Evolutionary conservation across 306 rosid species (phyloP).

Genomic region (Cicer cuneatum): DNA sequence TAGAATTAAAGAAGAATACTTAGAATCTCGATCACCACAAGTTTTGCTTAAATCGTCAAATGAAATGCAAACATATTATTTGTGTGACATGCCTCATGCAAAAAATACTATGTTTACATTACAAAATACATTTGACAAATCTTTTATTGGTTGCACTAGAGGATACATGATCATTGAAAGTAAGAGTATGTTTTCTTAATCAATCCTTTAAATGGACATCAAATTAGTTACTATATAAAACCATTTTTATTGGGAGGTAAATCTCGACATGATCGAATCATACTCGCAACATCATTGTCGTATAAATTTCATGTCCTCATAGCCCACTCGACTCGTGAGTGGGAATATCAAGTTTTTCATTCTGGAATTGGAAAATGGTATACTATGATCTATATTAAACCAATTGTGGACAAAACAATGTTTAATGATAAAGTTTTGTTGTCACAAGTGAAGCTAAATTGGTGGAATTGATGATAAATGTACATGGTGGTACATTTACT

Average conservation of each 20-base stretch:
- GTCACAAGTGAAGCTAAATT: background rate
- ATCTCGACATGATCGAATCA: background rate
- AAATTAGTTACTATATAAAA: background rate
- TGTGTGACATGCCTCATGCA: background rate
- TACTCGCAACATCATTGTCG: background rate
- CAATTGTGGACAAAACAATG: background rate
- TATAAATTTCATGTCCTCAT: background rate
- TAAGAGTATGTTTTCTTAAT: background rate
- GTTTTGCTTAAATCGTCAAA: slow-evolving; percentile 8
- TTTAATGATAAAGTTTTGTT: background rate
- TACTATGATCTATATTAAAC: too few relatives aligned
- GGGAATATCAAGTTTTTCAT: background rate
- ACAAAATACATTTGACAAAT: background rate
- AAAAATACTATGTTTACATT: background rate
- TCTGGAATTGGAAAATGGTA: background rate
- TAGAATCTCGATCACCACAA: background rate
- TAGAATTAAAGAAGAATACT: background rate
- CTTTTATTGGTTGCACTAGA: background rate
- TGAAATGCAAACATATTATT: background rate
- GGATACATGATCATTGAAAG: background rate
- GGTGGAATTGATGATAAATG: background rate
- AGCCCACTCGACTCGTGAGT: background rate
- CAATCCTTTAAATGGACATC: slow-evolving; percentile 11
- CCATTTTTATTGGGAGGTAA: background rate
- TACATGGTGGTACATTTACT: background rate